Percentiles rank a stretch among this genome's conserved stretches.
phyloP scores from a whole-genome alignment of 108 stramenopile genomes.

The Pelagomonas calceolata region DNA sequence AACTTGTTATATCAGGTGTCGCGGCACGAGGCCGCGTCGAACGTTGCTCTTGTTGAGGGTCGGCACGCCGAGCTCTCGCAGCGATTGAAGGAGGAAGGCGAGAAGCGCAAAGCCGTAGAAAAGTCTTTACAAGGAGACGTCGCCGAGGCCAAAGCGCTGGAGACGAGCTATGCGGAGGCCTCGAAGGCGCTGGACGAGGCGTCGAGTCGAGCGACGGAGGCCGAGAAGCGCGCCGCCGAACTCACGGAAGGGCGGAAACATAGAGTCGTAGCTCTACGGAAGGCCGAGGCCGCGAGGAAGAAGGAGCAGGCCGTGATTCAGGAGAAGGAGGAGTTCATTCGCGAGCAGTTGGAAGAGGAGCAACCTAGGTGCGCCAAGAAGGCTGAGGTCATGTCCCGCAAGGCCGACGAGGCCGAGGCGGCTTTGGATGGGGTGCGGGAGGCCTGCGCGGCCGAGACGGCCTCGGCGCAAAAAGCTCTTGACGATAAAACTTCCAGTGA shows the following conservation, averaged over 20 bases:
- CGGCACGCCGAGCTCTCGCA: constrained; percentile 32
- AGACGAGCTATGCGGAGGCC: constrained; percentile 50
- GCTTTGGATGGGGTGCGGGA: constrained; percentile 5
- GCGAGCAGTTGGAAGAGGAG: constrained; percentile 48
- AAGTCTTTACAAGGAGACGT: constrained; percentile 55
- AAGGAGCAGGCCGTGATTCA: constrained; percentile 42
- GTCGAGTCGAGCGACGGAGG: constrained; percentile 73
- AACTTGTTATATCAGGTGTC: constrained; percentile 73
- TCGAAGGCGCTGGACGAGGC: constrained; percentile 48
- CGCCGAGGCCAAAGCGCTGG: constrained; percentile 38
- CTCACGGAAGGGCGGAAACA: constrained; percentile 65
- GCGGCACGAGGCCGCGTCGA: constrained; percentile 13
- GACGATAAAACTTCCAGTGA: constrained; percentile 65
- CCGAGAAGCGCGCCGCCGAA: constrained; percentile 84
- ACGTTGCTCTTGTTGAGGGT: constrained; percentile 36
- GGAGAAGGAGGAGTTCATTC: constrained; percentile 52
- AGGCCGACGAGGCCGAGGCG: constrained; percentile 8
- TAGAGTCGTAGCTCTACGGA: constrained; percentile 36
- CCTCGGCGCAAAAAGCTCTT: constrained; percentile 61
- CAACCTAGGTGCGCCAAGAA: constrained; percentile 42
- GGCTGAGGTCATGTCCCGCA: neutral
- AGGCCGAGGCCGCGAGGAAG: constrained; percentile 52
- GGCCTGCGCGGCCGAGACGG: constrained; percentile 42
- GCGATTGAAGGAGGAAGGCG: constrained; percentile 36
- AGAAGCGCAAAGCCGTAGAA: constrained; percentile 35